Evolutionary conservation across 2,329 filamentous ascomycete genomes (phyloP), one percentile per base, ranked within the genome.

Genomic region (Fusarium sulawesiense): DNA sequence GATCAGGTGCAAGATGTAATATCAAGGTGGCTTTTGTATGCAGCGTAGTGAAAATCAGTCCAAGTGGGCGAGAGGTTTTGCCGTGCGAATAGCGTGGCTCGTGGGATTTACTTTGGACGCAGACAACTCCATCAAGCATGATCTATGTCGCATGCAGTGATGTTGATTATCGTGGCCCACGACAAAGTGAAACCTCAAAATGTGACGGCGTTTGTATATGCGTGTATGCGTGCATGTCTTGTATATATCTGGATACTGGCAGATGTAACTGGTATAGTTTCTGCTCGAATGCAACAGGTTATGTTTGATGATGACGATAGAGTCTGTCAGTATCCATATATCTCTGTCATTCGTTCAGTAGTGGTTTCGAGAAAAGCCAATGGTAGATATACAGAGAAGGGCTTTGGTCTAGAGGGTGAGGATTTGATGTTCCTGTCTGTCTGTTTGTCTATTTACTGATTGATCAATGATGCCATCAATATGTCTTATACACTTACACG

Each of bases 41-140:
- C 32, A 42, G 29, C 40, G 21, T 29, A 42, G 29, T 41, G 64
- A 29, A 40, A 21, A 25, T 42, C 25, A 30, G 32, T 50, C 54
- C 55, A 48, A 56, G 48, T 48, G 67, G 60, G 30, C 23, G 44
- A 37, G 65, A 40, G 47, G 40, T 54, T 71, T 68, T 64, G 45
- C 68, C 67, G 60, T 68, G 37, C 60, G 50, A 68, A 68, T 68
- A 42, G 60, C 47, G 47, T 65, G 60, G 46, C 44, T 51, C 40
- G 30, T 18, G 18, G 11, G 41, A 32, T 56, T 40, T n/a, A 20
- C 32, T 51, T 27, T 49, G 29, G 50, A 51, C 48, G 53, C 25
- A 50, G 44, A 49, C 49, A 49, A 64, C 62, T 21, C 40, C 58
- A 59, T 66, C 54, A 37, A 57, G 21, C 25, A 42, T 40, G 49